Evolutionary conservation across 306 rosid genomes (phyloP).

Genomic region (Sesbania bispinosa): DNA sequence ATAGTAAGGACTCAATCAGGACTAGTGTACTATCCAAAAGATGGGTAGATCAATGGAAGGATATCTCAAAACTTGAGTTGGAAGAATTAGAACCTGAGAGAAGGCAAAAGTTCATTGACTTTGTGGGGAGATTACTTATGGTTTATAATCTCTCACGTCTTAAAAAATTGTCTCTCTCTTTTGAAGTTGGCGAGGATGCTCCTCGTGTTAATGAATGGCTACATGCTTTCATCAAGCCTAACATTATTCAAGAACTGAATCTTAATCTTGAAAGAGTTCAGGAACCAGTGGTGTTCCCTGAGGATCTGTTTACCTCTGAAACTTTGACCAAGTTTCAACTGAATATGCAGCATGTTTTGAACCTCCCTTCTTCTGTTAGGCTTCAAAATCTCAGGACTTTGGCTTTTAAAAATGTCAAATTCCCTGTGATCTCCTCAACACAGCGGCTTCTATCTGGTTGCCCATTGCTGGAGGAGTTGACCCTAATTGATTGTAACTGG

Average conservation of each 20-base stretch:
- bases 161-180: background rate
- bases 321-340: background rate
- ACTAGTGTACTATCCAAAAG: background rate
- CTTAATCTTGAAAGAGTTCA: background rate
- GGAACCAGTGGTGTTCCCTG: background rate
- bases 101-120: background rate
- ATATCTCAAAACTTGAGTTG: background rate
- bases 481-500: conserved; percentile 10
- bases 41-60: background rate
- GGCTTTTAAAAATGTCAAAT: background rate
- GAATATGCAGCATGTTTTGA: background rate
- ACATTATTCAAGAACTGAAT: background rate
- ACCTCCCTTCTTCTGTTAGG: background rate
- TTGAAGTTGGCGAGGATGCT: background rate
- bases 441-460: background rate
- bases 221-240: background rate
- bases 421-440: background rate
- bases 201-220: background rate
- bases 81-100: background rate
- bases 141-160: background rate
- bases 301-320: background rate
- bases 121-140: background rate
- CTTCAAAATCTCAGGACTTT: background rate
- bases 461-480: background rate
- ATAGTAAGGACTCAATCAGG: background rate